These are phyloP conservation scores for Hemileccinum impolitum DNA, from an alignment of 768 basidiomycete species.

Conservation along the genomic window DNA sequence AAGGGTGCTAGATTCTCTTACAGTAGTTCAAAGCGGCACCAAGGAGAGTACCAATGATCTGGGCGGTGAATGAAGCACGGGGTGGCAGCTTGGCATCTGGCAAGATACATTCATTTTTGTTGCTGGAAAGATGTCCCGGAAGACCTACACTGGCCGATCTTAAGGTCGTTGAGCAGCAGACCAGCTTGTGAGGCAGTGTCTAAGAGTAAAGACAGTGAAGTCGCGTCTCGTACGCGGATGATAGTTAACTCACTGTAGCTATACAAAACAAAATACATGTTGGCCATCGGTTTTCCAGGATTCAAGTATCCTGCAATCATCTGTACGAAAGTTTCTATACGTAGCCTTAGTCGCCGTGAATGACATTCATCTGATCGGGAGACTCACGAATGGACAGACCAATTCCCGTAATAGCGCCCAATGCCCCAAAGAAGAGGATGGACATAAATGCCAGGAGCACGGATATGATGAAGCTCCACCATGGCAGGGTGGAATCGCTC, in stretches of 20 bases:
- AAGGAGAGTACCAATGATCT: slow-evolving; percentile 53
- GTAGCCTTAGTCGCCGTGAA: background rate
- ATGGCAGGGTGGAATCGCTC: slow-evolving; percentile 51
- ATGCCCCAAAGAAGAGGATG: slow-evolving; percentile 50
- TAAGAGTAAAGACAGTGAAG: slow-evolving; percentile 32
- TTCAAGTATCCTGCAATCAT: slow-evolving; percentile 38
- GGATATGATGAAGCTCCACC: slow-evolving; percentile 57
- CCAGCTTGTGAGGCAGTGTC: slow-evolving; percentile 49
- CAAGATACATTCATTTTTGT: slow-evolving; percentile 32
- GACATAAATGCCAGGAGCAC: slow-evolving; percentile 49
- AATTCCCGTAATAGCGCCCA: slow-evolving; percentile 48
- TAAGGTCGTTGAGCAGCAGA: slow-evolving; percentile 58
- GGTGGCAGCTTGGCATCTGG: slow-evolving; percentile 55
- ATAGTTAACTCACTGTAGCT: slow-evolving; percentile 38
- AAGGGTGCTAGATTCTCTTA: slow-evolving; percentile 14
- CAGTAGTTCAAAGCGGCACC: slow-evolving; percentile 47
- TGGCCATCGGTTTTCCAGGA: slow-evolving; percentile 39
- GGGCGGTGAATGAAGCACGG: slow-evolving; percentile 58
- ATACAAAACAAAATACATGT: slow-evolving; percentile 43
- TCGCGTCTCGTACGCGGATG: slow-evolving; percentile 34
- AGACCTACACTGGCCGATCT: slow-evolving; percentile 33
- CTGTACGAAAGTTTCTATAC: slow-evolving; percentile 29
- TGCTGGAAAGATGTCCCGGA: slow-evolving; percentile 8
- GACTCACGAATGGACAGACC: slow-evolving; percentile 18
- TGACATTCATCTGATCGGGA: background rate